A percentile compares a stretch with the other conserved stretches of the same genome.
These are phyloP conservation scores for Diplogelasinospora grovesii DNA, from an alignment of 495 filamentous ascomycete species.

Conservation along the genomic window DNA sequence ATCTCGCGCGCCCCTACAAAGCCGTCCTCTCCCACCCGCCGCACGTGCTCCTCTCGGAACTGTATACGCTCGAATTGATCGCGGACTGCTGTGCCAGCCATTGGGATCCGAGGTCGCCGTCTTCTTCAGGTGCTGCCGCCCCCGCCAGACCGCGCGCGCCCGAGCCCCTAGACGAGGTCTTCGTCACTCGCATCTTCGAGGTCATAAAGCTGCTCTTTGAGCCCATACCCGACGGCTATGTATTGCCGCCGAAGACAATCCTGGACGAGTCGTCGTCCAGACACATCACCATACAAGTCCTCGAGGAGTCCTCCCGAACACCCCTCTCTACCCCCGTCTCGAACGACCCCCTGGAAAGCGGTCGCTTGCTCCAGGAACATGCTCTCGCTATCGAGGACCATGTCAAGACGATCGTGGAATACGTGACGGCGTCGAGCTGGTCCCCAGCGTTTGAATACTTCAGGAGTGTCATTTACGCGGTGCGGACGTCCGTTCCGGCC, in stretches of 20 bases:
- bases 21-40: conserved; percentile 39
- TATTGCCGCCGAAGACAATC: conserved; percentile 38
- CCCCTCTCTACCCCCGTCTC: conserved; percentile 29
- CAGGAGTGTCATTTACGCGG: conserved; percentile 39
- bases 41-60: conserved; percentile 52
- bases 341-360: conserved; percentile 36
- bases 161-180: conserved; percentile 29
- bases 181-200: conserved; percentile 37
- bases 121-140: conserved; percentile 3
- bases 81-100: conserved; percentile 57
- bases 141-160: conserved; percentile 22
- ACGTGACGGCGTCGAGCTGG: conserved; percentile 57
- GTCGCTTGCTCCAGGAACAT: conserved; percentile 20
- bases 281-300: conserved; percentile 21
- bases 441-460: conserved; percentile 48
- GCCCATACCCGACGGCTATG: conserved; percentile 42
- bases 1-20: conserved; percentile 43
- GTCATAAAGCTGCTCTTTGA: conserved; percentile 37
- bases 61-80: conserved; percentile 53
- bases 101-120: conserved; percentile 44
- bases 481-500: conserved; percentile 37
- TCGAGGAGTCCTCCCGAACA: conserved; percentile 29
- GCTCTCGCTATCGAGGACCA: conserved; percentile 39
- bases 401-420: conserved; percentile 49
- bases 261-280: conserved; percentile 33